Evolutionary conservation across 306 rosid species (phyloP), one percentile per base, ranked within the genome.

Genomic region (Rosa rugosa): DNA sequence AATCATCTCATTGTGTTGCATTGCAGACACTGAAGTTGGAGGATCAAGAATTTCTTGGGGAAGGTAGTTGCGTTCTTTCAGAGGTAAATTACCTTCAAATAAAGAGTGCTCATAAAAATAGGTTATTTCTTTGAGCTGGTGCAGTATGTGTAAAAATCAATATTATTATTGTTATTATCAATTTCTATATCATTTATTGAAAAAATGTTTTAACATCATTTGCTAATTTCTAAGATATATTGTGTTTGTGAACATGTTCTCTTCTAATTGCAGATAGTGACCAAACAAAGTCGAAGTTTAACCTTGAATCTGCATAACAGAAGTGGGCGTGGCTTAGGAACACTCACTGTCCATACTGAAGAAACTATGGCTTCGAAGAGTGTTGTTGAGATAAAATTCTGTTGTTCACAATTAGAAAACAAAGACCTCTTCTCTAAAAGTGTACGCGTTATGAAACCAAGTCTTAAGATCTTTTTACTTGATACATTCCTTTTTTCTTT

Each of bases 11-110:
- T 78, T 72, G 13, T 56, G 14, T 65, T 77, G 42, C 14, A 27
- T 62, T 83, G 85, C 85, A 94, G 98, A 67, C 81, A 40, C 80
- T 94, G 83, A 87, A 84, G 54, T 77, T 89, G 87, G 73, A 79
- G 59, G 95, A 92, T 84, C 97, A 94, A 78, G 97, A 94, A 0
- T 94, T 94, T 83, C 89, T 94, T 53, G 99, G 99, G 50, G 87
- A 87, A 83, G 88, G 93, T 27, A 84, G 62, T 75, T 92, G 99
- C 82, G 82, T 54, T 56, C 87, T 94, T 71, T 91, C 99, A 56
- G 97, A 92, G 97, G 97, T 92, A 66, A 84, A 84, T 25, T 14
- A 27, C 76, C 53, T 31, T 84, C 18, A 40, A 49, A 45, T 57
- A 54, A 47, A 54, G 34, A 54, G 54, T 8, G 16, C 23, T 53